phyloP scores from a whole-genome alignment of 2,329 filamentous ascomycete species.

The Sclerotinia trifoliorum region DNA sequence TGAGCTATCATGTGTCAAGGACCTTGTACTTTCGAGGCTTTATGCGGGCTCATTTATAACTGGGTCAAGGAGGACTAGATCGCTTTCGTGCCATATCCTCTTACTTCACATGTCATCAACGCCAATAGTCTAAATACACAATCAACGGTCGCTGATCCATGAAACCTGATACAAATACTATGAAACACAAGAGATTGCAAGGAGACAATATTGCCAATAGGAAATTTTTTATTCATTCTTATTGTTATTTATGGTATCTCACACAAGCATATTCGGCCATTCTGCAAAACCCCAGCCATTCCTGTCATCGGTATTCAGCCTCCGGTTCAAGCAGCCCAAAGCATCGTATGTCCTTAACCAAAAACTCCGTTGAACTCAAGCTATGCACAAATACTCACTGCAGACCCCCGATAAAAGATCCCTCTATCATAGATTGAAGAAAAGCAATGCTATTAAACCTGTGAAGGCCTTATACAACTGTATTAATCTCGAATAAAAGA shows the following conservation, averaged over 20 bases:
- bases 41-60: not conserved
- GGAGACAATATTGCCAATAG: not conserved
- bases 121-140: not conserved
- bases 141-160: not conserved
- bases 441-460: not conserved
- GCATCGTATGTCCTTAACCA: not conserved
- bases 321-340: conserved; percentile 3
- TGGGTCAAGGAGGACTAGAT: not conserved
- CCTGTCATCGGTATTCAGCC: not conserved
- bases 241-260: conserved; percentile 19
- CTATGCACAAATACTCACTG: conserved; percentile 13
- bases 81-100: not conserved
- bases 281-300: conserved; percentile 15
- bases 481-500: not conserved
- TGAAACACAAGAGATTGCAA: not conserved
- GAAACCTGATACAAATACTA: not conserved
- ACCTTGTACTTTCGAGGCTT: not conserved
- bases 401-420: not conserved
- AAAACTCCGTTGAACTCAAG: conserved; percentile 16
- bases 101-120: not conserved
- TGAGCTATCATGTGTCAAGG: not conserved
- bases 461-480: not conserved
- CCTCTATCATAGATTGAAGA: not conserved
- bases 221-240: conserved; percentile 1
- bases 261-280: conserved; percentile 14